Percentiles rank a stretch among this genome's conserved stretches.
These are phyloP conservation scores for Nemophila menziesii DNA, from an alignment of 257 asterid genomes.

Conservation along the genomic window DNA sequence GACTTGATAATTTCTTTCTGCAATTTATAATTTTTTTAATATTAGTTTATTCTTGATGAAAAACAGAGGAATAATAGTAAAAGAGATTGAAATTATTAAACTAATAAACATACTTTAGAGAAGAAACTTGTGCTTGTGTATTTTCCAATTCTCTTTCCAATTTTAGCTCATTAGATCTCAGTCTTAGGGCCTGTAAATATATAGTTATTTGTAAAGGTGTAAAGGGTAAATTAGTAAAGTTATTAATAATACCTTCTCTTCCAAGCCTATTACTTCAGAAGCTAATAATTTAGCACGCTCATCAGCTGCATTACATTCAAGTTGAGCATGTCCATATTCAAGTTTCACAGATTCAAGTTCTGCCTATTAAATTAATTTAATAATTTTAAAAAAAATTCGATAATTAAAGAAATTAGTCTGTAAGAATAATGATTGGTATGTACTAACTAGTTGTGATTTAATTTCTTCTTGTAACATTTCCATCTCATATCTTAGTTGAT, in stretches of 20 bases:
- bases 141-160: constrained; percentile 79
- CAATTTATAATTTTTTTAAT: too few relatives aligned
- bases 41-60: too few relatives aligned
- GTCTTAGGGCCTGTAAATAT: constrained; percentile 59
- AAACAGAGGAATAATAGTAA: too few relatives aligned
- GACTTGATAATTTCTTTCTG: too few relatives aligned
- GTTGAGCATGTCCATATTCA: constrained; percentile 65
- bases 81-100: too few relatives aligned
- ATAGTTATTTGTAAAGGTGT: background rate
- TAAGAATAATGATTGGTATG: constrained; percentile 11
- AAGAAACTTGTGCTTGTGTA: constrained; percentile 56
- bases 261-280: constrained; percentile 93
- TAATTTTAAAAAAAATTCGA: background rate
- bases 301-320: constrained; percentile 97
- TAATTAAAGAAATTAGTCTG: background rate
- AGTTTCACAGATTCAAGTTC: constrained; percentile 69
- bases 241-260: constrained; percentile 73
- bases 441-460: constrained; percentile 63
- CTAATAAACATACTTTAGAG: constrained; percentile 49
- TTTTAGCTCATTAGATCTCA: constrained; percentile 95
- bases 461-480: constrained; percentile 73
- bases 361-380: constrained; percentile 30
- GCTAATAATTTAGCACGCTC: constrained; percentile 90
- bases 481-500: constrained; percentile 69
- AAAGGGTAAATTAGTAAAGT: constrained; percentile 5